Base-by-base conservation (phyloP, 495 filamentous ascomycete species). In the Durotheca rogersii region DNA sequence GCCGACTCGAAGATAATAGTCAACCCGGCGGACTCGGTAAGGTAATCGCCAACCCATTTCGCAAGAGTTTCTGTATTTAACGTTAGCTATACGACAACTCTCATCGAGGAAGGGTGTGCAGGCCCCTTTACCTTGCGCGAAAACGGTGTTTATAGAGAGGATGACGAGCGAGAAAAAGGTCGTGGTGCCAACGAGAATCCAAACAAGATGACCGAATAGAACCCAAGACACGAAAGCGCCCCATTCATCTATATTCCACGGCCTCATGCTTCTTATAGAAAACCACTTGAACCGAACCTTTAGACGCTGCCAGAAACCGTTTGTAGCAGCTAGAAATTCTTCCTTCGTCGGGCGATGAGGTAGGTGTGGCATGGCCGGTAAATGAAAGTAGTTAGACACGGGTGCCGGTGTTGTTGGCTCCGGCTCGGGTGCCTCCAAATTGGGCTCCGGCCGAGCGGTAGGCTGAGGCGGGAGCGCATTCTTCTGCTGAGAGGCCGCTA, bases 1-100 rank as follows among this genome's bases (percentile, higher is more conserved):
- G 93, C 93, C 51, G 90, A 96, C 67, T 98, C 93, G 64, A 98
- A 98, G 16, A 98, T 86, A 29, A 98, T 88, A 51, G 91, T 93
- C n/a, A 96, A 71, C 2, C 93, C 93, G 27, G 92, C 93, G 14
- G 90, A 95, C 58, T 88, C 87, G 2, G 93, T 98, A 3, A 98
- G 76, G 67, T 97, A 96, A 67, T 97, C 95, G 2, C 93, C 93
- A 29, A 97, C 79, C 85, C 88, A 94, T 47, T 87, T 78, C 16
- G 94, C 93, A 3, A 98, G 71, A 4, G 89, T 96, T 81, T 98
- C 93, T 90, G 45, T 31, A 45, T 31, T 17, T 33, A 6, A 12
- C 6, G 15, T 53, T 42, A 45, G 23, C 37, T 61, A 18, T 56
- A 31, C n/a, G 32, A 36, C 17, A 18, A 41, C 6, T 30, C 12